Base-by-base conservation (phyloP, 73 alveolate species). In the Durusdinium trenchii region DNA sequence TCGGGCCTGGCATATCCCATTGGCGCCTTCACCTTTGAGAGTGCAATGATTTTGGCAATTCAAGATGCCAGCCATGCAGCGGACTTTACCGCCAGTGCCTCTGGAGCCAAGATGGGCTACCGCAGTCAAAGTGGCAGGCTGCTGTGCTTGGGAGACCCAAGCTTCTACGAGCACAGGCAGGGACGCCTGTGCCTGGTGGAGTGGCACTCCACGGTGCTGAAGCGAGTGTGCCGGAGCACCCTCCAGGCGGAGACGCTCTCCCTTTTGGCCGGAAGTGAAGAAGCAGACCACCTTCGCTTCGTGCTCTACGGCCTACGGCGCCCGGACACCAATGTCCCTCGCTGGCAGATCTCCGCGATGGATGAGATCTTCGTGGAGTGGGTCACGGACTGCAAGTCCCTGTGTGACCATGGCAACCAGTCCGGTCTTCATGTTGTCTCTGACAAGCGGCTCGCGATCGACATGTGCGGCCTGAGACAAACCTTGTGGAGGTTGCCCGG, bases 311-410 rank as follows among this genome's bases (percentile, higher is more conserved):
- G 52, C 28, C 32, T 75, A n/a, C 6, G 35, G 12, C 35, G 38
- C 48, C 9, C 5, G 78, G 9, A 28, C 6, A 10, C 20, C 9
- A 40, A 40, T 28, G 1, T 73, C 16, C 6, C 0, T 5, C 43
- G 35, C 36, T 64, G 78, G 78, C 16, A 64, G 78, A 9, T 36
- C 32, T 7, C 30, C 7, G 86, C 86, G 6, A 9, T 9, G 54
- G 52, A 75, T 28, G 50, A 10, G n/a, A 9, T 9, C 57, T 3
- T 3, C 57, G 32, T 38, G 23, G 54, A 38, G 54, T 4, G 23
- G 86, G n/a, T 75, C 57, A 75, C 86, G 86, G 86, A 75, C 52
- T 75, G 86, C 86, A 14, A 18, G 85, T 40, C 51, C 52, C 42
- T 12, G 0, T 47, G 20, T 3, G 36, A 16, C 35, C 42, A 2